Percentiles rank a stretch among this genome's conserved stretches.
These are phyloP conservation scores for Colletotrichum plurivorum DNA, from an alignment of 2,329 filamentous ascomycete genomes.

Conservation along the genomic window DNA sequence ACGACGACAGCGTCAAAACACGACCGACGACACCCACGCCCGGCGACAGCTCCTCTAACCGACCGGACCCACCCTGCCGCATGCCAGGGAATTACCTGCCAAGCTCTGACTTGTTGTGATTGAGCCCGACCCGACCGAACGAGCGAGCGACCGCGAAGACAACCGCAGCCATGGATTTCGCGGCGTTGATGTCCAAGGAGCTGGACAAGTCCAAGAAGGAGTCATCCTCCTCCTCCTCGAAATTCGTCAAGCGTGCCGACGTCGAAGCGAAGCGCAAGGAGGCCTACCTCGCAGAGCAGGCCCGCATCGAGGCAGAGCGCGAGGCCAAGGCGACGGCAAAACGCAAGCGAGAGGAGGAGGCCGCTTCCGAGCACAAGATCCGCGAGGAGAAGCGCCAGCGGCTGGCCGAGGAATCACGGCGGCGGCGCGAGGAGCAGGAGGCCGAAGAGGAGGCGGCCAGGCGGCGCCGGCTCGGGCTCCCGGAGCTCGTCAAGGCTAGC, in stretches of 20 bases:
- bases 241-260: constrained; percentile 89
- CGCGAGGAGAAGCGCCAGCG: constrained; percentile 86
- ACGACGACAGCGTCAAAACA: constrained; percentile 11
- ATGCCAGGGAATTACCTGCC: neutral
- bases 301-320: constrained; percentile 79
- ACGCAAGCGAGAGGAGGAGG: constrained; percentile 91
- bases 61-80: constrained; percentile 1
- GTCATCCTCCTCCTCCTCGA: constrained; percentile 65
- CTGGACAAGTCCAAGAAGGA: constrained; percentile 83
- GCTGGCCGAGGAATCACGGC: constrained; percentile 85
- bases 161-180: constrained; percentile 85
- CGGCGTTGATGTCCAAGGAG: constrained; percentile 91
- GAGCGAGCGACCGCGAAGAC: constrained; percentile 10
- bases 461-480: constrained; percentile 84
- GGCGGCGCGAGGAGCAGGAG: constrained; percentile 79
- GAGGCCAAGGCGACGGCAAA: constrained; percentile 80
- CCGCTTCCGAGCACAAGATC: constrained; percentile 75
- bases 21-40: constrained; percentile 1
- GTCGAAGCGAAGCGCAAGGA: constrained; percentile 85
- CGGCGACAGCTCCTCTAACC: constrained; percentile 1
- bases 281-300: constrained; percentile 87
- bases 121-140: neutral
- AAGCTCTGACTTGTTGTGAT: neutral
- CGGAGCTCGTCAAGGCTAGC: constrained; percentile 71
- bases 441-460: constrained; percentile 79